Base-by-base conservation (phyloP, 306 rosid genomes). In the Trifolium dubium region DNA sequence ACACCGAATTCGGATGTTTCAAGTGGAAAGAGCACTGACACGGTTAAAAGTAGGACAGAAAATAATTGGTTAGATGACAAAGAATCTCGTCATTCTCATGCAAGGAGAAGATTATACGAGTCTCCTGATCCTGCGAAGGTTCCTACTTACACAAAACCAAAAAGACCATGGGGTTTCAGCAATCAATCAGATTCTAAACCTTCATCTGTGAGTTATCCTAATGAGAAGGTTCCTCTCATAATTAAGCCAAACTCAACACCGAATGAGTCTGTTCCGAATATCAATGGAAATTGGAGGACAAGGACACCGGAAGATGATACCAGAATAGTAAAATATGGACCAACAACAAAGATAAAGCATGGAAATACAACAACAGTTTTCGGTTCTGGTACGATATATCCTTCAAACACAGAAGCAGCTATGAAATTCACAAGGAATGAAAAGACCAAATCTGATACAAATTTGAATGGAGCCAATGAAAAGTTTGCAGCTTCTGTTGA, bases 91-190 rank as follows among this genome's bases (percentile, higher is more conserved):
- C 80, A 78, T 23, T 63, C 72, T 69, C 75, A 58, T 58, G 71
- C 77, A 2, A 64, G 75, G 67, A 69, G 82, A 67, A 85, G 81
- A 37, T 39, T 70, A 54, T 81, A 71, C 18, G 72, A 62, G 65
- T 84, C 92, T 31, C 92, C 89, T 4, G 71, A 73, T 74, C 81
- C 73, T 41, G 63, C 71, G 13, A 80, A 82, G 67, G 64, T 74
- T 79, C 82, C 86, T 79, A 80, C 85, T 28, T 65, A 75, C 66
- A 73, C 91, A 17, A 92, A 88, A 59, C 86, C 91, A 1, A 88
- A 82, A 81, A 81, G 82, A 70, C 53, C 84, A 15, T 84, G 96
- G 91, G 89, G 92, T 31, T 79, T 85, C 68, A 78, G 65, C 64
- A 50, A 75, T 59, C 71, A 79, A 79, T 81, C 89, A 43, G 81